A percentile compares a stretch with the other conserved stretches of the same genome.
Conservation (phyloP, 768 basidiomycete species). For the Rhodosporidiobolus sp. region DNA sequence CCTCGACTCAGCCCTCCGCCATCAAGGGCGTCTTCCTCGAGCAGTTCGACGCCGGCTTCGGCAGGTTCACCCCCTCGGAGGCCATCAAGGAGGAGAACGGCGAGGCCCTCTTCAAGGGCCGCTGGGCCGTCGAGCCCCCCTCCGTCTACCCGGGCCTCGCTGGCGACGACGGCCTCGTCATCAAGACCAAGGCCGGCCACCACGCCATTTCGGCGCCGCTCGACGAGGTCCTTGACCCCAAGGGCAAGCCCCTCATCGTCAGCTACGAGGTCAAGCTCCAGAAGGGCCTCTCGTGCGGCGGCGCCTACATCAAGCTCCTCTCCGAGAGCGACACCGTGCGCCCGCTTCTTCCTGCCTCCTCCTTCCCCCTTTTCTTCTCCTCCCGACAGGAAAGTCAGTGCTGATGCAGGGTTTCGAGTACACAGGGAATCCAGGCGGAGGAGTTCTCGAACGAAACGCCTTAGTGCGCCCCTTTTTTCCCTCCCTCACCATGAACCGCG, state of each 20-base stretch:
- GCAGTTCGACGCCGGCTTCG: constrained; percentile 85
- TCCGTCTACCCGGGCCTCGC: constrained; percentile 64
- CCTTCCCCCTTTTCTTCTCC: background rate
- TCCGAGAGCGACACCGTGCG: constrained; percentile 51
- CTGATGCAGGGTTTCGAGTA: constrained; percentile 39
- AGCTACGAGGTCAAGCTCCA: constrained; percentile 99
- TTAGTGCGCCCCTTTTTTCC: constrained; percentile 58
- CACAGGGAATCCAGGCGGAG: constrained; percentile 90
- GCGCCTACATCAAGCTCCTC: constrained; percentile 96
- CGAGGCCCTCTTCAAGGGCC: constrained; percentile 53
- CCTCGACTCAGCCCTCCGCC: constrained; percentile 18
- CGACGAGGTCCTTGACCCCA: constrained; percentile 68
- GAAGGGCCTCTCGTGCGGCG: constrained; percentile 97
- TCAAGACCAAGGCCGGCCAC: constrained; percentile 94
- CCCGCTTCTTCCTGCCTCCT: background rate
- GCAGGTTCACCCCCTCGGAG: constrained; percentile 78
- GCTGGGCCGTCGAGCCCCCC: constrained; percentile 94
- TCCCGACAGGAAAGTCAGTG: background rate
- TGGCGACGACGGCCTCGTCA: constrained; percentile 88
- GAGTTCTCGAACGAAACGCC: constrained; percentile 92
- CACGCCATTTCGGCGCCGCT: constrained; percentile 98
- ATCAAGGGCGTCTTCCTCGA: constrained; percentile 66
- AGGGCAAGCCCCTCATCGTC: constrained; percentile 78
- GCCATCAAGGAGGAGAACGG: constrained; percentile 93
- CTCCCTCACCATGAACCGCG: background rate